A percentile compares a stretch with the other conserved stretches of the same genome.
Conservation (phyloP, 2,329 filamentous ascomycete genomes). For the Ophidiomyces ophidiicola region DNA sequence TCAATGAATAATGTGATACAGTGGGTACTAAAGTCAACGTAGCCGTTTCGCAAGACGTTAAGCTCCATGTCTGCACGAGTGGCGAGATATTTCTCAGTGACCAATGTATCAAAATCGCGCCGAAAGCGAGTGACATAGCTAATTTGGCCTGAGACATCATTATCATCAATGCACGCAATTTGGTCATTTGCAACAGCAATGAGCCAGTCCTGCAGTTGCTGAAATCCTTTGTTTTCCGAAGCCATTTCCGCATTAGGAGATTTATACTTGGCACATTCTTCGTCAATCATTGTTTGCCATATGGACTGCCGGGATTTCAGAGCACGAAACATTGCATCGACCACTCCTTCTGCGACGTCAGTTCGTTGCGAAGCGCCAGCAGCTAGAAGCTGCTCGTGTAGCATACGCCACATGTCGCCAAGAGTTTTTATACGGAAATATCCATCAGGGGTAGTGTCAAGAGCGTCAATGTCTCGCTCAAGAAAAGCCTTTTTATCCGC, state of each 20-base stretch:
- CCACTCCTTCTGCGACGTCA: conserved; percentile 87
- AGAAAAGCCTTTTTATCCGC: conserved; percentile 73
- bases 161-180: conserved; percentile 93
- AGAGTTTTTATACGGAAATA: conserved; percentile 86
- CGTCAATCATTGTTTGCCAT: conserved; percentile 80
- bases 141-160: conserved; percentile 58
- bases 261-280: conserved; percentile 68
- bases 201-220: conserved; percentile 74
- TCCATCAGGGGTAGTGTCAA: conserved; percentile 78
- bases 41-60: conserved; percentile 68
- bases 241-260: conserved; percentile 28
- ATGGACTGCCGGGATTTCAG: conserved; percentile 69
- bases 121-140: conserved; percentile 81
- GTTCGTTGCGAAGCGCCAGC: conserved; percentile 72
- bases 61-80: conserved; percentile 61
- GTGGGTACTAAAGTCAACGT: conserved; percentile 88
- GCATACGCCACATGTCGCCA: conserved; percentile 93
- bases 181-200: conserved; percentile 96
- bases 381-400: conserved; percentile 80
- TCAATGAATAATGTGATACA: conserved; percentile 78
- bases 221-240: conserved; percentile 52
- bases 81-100: conserved; percentile 65
- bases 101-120: conserved; percentile 66
- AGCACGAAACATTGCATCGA: conserved; percentile 88
- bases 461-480: conserved; percentile 63